phyloP scores from a whole-genome alignment of 345 rosid species.

The Alliaria petiolata region DNA sequence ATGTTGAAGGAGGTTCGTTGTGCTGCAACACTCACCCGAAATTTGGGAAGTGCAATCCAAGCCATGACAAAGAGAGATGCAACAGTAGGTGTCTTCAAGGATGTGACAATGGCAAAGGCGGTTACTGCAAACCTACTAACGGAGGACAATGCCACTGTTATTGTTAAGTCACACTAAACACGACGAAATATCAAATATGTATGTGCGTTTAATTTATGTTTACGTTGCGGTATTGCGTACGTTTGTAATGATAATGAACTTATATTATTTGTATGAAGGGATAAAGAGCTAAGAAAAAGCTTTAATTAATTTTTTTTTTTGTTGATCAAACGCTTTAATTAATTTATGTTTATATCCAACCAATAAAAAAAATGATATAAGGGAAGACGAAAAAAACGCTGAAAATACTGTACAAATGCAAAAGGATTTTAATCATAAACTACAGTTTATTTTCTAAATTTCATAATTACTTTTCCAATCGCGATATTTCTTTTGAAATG shows the following conservation, averaged over 20 bases:
- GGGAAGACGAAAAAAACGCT: no score
- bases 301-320: no score
- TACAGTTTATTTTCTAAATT: no score
- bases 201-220: neutral
- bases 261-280: neutral
- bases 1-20: constrained; percentile 9
- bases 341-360: no score
- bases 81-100: constrained; percentile 13
- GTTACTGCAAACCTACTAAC: neutral
- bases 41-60: constrained; percentile 18
- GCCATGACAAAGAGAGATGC: neutral
- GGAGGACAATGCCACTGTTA: constrained; percentile 16
- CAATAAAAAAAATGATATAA: no score
- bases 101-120: constrained; percentile 3
- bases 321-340: no score
- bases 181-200: neutral
- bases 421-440: no score
- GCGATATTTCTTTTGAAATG: no score
- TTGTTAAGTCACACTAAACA: constrained; percentile 1
- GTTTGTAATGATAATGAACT: neutral
- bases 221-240: neutral
- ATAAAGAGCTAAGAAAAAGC: neutral
- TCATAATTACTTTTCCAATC: no score
- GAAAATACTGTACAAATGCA: no score
- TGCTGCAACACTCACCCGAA: constrained; percentile 25